Base-by-base conservation (phyloP, 768 basidiomycete species). In the Rhodocollybia butyracea region DNA sequence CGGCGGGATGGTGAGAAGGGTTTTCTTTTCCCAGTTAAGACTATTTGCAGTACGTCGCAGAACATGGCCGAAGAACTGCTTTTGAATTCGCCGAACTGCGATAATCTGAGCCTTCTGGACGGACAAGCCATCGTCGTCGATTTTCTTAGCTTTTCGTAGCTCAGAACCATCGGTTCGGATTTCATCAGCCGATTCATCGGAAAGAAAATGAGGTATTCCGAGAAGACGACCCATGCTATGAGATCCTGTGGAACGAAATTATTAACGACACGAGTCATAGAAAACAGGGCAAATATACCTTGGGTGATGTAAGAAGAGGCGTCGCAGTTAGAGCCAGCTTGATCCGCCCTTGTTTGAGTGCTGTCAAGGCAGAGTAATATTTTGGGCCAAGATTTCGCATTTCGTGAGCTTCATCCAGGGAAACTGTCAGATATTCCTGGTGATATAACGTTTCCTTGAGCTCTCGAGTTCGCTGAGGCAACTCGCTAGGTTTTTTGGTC, bases 361-460 rank as follows among this genome's bases (percentile, higher is more conserved):
- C 40, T 10, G 43, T 38, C 0, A 67, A 17, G 3, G 45, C 52
- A 7, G 64, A 51, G 0, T 36, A 51, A 17, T 66, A 62, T n/a
- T 56, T 58, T 0, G 22, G 21, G 0, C 63, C 63, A 0, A 46
- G 2, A 31, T 68, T 70, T 1, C 60, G 53, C 31, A 66, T 54
- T 5, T 63, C 46, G 13, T 70, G 67, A 1, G 59, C 61, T 29
- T 70, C 67, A 26, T 70, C 64, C 3, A 66, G 2, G 11, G 51
- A 55, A 13, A 55, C 45, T 0, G 58, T 55, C 15, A 66, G 59
- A 42, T 52, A 70, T 0, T 54, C 12, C 11, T 58, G 62, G 2
- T 57, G 54, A n/a, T 61, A 67, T 1, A 69, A 36, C 0, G 63
- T 63, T 15, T 29, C 2, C 5, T 30, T 17, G 15, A 58, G 31